Evolutionary conservation across 177 flowering plant species (phyloP), one percentile per base, ranked within the genome.

Genomic region (Telopea speciosissima): DNA sequence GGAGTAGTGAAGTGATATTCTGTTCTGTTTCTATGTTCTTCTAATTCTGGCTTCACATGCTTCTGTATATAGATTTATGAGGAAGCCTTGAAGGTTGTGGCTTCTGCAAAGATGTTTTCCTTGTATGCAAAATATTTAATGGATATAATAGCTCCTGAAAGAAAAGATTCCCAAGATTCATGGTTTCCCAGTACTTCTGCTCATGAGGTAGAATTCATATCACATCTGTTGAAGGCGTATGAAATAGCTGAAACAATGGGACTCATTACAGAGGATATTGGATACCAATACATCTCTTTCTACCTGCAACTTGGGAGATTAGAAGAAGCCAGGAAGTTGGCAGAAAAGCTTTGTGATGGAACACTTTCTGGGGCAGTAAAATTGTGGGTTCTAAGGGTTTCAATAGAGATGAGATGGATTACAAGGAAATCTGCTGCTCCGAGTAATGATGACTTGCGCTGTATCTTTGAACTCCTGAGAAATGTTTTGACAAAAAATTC

Each of bases 221-320:
- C 90, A 25, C 81, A 79, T 68, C 78, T 91, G 54, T 52, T 86
- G 77, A 77, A 5, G 42, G 87, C 85, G 14, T 91, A 76, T 84
- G 90, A 89, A 76, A 90, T 80, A 68, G 96, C 97, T 68, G 89
- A 86, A 74, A 71, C 76, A 65, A 73, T 84, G 78, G 93, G 90
- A 22, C 87, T 83, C 81, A 63, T 93, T 23, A 79, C 83, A 3
- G 94, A 87, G 72, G 96, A 88, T 76, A 93, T 95, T 86, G 97
- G 97, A 52, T 83, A 84, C 77, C 80, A 87, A 63, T 80, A 91
- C 79, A 69, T 91, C 44, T 86, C 87, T 33, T 72, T 91, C 24
- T 78, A 84, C 72, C 62, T 90, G 80, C 82, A 86, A 72, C 74
- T 86, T 8, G 92, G 88, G 28, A 83, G 66, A 75, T 21, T 84